Conservation (phyloP, 805 yeast genomes). For the Candida hungchunana region DNA sequence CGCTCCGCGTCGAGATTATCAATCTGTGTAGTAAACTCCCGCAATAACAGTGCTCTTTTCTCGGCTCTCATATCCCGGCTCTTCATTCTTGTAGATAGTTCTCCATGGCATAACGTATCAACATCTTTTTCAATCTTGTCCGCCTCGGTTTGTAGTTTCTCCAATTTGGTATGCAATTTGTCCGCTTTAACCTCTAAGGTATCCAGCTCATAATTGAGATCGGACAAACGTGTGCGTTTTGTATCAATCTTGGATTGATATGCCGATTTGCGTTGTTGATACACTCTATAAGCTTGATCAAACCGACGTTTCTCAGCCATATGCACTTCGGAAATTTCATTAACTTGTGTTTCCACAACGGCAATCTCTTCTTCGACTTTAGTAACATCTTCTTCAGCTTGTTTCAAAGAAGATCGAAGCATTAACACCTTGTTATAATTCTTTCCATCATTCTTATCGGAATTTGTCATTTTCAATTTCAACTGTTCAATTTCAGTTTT, state of each 20-base stretch:
- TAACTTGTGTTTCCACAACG: constrained; percentile 24
- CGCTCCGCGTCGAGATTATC: constrained; percentile 19
- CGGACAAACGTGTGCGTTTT: constrained; percentile 21
- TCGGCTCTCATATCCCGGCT: constrained; percentile 21
- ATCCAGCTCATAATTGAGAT: constrained; percentile 28
- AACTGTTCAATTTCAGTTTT: constrained; percentile 54
- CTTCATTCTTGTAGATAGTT: constrained; percentile 13
- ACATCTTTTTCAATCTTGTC: constrained; percentile 15
- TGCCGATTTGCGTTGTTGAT: constrained; percentile 29
- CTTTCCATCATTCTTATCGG: constrained; percentile 54
- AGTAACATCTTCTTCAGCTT: constrained; percentile 24
- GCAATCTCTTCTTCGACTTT: constrained; percentile 16
- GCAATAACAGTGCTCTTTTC: constrained; percentile 20
- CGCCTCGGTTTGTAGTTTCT: constrained; percentile 25
- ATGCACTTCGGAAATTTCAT: constrained; percentile 36
- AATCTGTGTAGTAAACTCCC: constrained; percentile 26
- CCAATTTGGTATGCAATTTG: constrained; percentile 28
- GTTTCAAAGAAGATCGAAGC: constrained; percentile 21
- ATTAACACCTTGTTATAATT: constrained; percentile 26
- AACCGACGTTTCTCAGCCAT: constrained; percentile 34
- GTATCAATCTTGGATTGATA: constrained; percentile 25
- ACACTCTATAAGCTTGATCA: constrained; percentile 32
- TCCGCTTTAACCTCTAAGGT: constrained; percentile 31
- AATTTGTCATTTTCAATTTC: constrained; percentile 42
- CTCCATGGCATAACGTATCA: constrained; percentile 13